Percentiles rank a stretch among this genome's conserved stretches.
These are phyloP conservation scores for Phytophthora idaei DNA, from an alignment of 352 stramenopile species.

Conservation along the genomic window DNA sequence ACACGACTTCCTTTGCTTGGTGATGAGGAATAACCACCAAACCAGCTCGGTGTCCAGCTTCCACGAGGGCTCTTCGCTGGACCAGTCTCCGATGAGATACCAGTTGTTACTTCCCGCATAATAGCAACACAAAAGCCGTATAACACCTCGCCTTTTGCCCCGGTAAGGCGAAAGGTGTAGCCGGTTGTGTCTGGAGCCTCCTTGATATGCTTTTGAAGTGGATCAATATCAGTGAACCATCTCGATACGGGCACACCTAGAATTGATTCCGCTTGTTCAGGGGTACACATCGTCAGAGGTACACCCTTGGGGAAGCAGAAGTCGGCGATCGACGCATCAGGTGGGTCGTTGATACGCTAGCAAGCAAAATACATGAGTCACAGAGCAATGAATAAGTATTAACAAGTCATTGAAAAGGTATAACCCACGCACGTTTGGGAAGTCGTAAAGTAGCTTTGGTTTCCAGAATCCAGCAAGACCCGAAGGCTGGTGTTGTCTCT, in stretches of 20 bases:
- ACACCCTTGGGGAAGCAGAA: conserved; percentile 86
- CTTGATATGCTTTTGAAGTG: conserved; percentile 66
- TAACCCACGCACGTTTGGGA: conserved; percentile 53
- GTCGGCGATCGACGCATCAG: conserved; percentile 63
- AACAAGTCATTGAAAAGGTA: conserved; percentile 9
- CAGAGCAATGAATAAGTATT: not conserved
- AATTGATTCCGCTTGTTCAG: conserved; percentile 54
- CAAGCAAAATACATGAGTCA: conserved; percentile 9
- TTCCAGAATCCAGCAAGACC: conserved; percentile 70
- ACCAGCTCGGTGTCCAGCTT: conserved; percentile 22
- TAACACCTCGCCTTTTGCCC: conserved; percentile 81
- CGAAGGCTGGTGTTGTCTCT: conserved; percentile 37
- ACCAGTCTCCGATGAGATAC: conserved; percentile 2
- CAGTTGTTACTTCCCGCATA: conserved; percentile 50
- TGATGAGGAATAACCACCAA: conserved; percentile 18
- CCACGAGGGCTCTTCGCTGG: conserved; percentile 23
- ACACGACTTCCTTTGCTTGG: conserved; percentile 20
- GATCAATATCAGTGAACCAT: conserved; percentile 72
- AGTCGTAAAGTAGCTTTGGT: conserved; percentile 72
- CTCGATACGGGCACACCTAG: conserved; percentile 62
- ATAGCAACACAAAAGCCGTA: conserved; percentile 82
- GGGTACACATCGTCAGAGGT: conserved; percentile 61
- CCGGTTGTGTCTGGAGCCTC: conserved; percentile 65
- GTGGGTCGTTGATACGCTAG: conserved; percentile 38
- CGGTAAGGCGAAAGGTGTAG: conserved; percentile 86